phyloP scores from a whole-genome alignment of 2,329 filamentous ascomycete species.

The Fragosphaeria purpurea region DNA sequence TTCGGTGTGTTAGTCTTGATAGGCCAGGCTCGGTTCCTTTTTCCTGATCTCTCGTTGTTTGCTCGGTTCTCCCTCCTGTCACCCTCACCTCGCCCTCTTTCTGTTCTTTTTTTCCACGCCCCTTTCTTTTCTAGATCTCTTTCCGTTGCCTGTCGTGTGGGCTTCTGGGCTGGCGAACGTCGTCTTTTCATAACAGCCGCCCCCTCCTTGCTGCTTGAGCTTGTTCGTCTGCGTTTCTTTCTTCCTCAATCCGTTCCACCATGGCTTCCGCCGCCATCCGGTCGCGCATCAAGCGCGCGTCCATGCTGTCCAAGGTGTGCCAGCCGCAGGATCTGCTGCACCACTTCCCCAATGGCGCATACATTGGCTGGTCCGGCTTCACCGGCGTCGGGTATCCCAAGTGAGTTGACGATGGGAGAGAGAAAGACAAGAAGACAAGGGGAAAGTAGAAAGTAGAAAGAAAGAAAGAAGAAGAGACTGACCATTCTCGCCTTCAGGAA shows the following conservation, averaged over 20 bases:
- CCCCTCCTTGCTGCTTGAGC: too few relatives aligned
- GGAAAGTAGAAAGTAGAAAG: not conserved
- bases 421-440: not conserved
- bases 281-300: slow-evolving; percentile 64
- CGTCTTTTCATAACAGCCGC: too few relatives aligned
- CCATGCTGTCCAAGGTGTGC: slow-evolving; percentile 70
- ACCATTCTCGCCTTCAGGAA: slow-evolving; percentile 43
- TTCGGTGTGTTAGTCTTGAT: too few relatives aligned
- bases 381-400: slow-evolving; percentile 86
- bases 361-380: slow-evolving; percentile 86
- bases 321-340: slow-evolving; percentile 70
- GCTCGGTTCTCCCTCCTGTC: not conserved
- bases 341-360: slow-evolving; percentile 74
- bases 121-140: not conserved
- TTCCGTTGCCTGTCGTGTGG: too few relatives aligned
- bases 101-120: not conserved
- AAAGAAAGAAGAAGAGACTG: not conserved
- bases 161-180: too few relatives aligned
- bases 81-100: not conserved
- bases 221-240: not conserved
- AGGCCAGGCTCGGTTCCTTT: too few relatives aligned
- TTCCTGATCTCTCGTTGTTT: too few relatives aligned
- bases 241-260: slow-evolving; percentile 9
- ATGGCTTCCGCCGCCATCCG: slow-evolving; percentile 64
- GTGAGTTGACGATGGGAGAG: slow-evolving; percentile 33